Base-by-base conservation (phyloP, 768 basidiomycete genomes). In the Phaeotremella skinneri region DNA sequence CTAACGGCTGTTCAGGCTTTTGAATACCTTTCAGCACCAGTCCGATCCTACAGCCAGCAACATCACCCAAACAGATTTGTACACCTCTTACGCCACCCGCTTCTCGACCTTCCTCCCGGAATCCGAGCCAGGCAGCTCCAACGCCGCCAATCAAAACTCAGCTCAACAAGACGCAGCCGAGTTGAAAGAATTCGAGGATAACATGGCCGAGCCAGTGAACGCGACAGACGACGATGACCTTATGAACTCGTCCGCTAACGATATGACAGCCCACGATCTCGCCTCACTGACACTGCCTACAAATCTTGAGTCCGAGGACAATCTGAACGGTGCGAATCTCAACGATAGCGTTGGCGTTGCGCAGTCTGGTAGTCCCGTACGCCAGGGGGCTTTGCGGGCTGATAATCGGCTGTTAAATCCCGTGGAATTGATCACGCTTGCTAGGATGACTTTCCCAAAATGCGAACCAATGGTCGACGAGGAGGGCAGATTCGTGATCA, bases 351-450 rank as follows among this genome's bases (percentile, higher is more conserved):
- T 7, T n/a, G 45, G 21, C 7, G 25, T 16, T 14, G 9, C 16
- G 9, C 9, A 52, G 6, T 11, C 13, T 23, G 43, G 21, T 45
- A 11, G 7, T 7, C 20, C 21, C 9, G 43, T 45, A 13, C 13
- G n/a, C n/a, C n/a, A n/a, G n/a, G n/a, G 6, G 43, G 43, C 11
- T 14, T 7, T 23, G 6, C 11, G 23, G 51, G 31, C 43, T 14
- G 59, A 58, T 25, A 56, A 70, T 43, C 45, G 71, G n/a, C 54
- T 73, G n/a, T 52, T 73, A 45, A 70, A 67, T 27, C 72, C 72
- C 2, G 54, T 70, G 20, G 72, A 73, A 41, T 58, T 73, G n/a
- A 70, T 73, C 41, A 64, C 55, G 20, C 56, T 73, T 16, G 53
- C 63, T 0, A 49, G 63, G 25, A 73, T 73, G 65, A 66, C 72